A percentile compares a stretch with the other conserved stretches of the same genome.
Conservation (phyloP, 1,284 basidiomycete species). For the Pulchroboletus neoregius region DNA sequence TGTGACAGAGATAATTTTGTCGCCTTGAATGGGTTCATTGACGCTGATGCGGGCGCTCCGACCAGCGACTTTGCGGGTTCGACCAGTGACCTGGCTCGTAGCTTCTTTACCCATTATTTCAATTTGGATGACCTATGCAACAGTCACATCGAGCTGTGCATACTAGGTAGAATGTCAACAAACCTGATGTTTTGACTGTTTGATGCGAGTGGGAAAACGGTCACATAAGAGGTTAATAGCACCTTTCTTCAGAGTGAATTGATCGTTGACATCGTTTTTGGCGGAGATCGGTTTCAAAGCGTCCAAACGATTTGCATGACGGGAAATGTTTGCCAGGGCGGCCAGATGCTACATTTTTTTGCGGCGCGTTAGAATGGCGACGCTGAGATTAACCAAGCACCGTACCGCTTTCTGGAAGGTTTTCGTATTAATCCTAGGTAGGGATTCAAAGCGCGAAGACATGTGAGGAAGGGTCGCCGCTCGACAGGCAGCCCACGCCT, state of each 20-base stretch:
- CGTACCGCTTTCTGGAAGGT: slow-evolving; percentile 18
- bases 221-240: slow-evolving; percentile 34
- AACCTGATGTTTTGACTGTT: slow-evolving; percentile 34
- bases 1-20: slow-evolving; percentile 30
- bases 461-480: slow-evolving; percentile 27
- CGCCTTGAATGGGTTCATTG: slow-evolving; percentile 20
- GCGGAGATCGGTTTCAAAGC: slow-evolving; percentile 36
- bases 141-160: neutral
- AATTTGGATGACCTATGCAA: slow-evolving; percentile 21
- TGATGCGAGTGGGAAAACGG: slow-evolving; percentile 43
- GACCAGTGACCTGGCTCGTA: slow-evolving; percentile 16
- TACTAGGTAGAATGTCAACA: neutral
- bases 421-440: slow-evolving; percentile 24
- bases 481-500: slow-evolving; percentile 44
- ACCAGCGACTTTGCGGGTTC: slow-evolving; percentile 14
- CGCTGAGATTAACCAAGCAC: neutral
- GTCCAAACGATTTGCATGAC: slow-evolving; percentile 38
- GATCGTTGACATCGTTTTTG: slow-evolving; percentile 42
- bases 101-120: slow-evolving; percentile 9
- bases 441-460: slow-evolving; percentile 10
- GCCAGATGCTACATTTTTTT: slow-evolving; percentile 38
- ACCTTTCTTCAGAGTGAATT: slow-evolving; percentile 26
- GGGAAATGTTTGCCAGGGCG: slow-evolving; percentile 37
- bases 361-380: neutral
- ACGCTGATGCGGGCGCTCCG: slow-evolving; percentile 26